Evolutionary conservation across 2,329 filamentous ascomycete species (phyloP), one percentile per base, ranked within the genome.

Genomic region (Epichloe coenophiala): DNA sequence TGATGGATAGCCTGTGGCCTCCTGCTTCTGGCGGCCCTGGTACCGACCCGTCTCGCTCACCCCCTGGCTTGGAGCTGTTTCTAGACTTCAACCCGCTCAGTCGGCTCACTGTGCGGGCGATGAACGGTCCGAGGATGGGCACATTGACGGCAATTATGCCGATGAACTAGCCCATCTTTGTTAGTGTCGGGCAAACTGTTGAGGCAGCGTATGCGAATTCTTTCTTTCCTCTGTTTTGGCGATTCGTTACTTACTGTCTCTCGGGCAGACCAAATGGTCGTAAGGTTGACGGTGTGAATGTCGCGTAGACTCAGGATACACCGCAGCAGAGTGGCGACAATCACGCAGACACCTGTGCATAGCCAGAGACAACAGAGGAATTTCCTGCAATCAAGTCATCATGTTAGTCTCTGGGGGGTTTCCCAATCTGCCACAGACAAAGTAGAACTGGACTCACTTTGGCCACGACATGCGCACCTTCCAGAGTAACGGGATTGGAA

Each of bases 71-170:
- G 23, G 52, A 47, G 21, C 46, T 36, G 3, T 12, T 19, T 4
- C 37, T 27, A 3, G 52, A 43, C 12, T 15, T 21, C 71, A 69
- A 13, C 69, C 57, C 2, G 68, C 67, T 35, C 68, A 69, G 52
- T 15, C 11, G 27, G 31, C 45, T 39, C 17, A 33, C 33, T 35
- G 17, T 33, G 17, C 45, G 49, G 19, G 33, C 6, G 9, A 33
- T 6, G n/a, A 15, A 15, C 11, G 46, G 46, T 21, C 46, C 46
- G 12, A 47, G 21, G 19, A 62, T 61, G 2, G 69, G 65, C n/a
- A 65, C 61, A 50, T 70, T 71, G 47, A 69, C 65, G 44, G 66
- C 67, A 37, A 72, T 63, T 46, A 71, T 68, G n/a, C 61, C 68
- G 35, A 71, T 64, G 41, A 72, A 71, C 64, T 69, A 46, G n/a